Conservation (phyloP, 345 rosid genomes). For the Raphanus raphanistrum region DNA sequence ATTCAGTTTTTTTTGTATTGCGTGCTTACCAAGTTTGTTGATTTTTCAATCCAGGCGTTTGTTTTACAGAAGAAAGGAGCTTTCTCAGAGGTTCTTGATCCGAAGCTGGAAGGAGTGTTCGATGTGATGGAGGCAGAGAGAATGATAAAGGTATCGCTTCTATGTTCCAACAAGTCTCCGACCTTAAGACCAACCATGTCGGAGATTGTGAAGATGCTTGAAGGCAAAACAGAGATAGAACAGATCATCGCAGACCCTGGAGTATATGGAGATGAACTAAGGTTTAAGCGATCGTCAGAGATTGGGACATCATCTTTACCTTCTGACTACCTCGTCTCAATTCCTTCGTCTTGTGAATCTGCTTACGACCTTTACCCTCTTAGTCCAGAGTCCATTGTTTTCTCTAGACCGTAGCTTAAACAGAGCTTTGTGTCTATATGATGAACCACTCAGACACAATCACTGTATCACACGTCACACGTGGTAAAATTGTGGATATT, state of each 20-base stretch:
- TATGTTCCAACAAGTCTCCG: constrained; percentile 53
- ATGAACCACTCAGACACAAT: neutral
- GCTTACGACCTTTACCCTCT: constrained; percentile 31
- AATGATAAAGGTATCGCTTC: constrained; percentile 50
- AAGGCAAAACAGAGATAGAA: constrained; percentile 39
- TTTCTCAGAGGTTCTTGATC: constrained; percentile 41
- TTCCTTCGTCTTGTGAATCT: constrained; percentile 24
- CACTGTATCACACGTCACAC: no score
- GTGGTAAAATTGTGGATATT: neutral
- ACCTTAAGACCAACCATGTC: constrained; percentile 56
- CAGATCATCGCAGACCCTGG: constrained; percentile 38
- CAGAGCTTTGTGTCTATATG: neutral
- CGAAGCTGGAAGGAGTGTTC: constrained; percentile 40
- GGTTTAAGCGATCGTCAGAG: constrained; percentile 9
- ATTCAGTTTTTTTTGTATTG: neutral
- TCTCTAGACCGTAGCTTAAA: constrained; percentile 13
- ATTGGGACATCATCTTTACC: constrained; percentile 16
- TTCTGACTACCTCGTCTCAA: neutral
- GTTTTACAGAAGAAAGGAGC: constrained; percentile 40
- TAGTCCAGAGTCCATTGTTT: constrained; percentile 25
- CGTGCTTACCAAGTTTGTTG: neutral
- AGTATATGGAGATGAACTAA: constrained; percentile 19
- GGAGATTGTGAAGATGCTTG: constrained; percentile 50
- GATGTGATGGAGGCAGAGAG: constrained; percentile 44
- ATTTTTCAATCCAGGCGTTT: constrained; percentile 41